Evolutionary conservation across 441 rosid species (phyloP), one percentile per base, ranked within the genome.

Genomic region (Eruca vesicaria): DNA sequence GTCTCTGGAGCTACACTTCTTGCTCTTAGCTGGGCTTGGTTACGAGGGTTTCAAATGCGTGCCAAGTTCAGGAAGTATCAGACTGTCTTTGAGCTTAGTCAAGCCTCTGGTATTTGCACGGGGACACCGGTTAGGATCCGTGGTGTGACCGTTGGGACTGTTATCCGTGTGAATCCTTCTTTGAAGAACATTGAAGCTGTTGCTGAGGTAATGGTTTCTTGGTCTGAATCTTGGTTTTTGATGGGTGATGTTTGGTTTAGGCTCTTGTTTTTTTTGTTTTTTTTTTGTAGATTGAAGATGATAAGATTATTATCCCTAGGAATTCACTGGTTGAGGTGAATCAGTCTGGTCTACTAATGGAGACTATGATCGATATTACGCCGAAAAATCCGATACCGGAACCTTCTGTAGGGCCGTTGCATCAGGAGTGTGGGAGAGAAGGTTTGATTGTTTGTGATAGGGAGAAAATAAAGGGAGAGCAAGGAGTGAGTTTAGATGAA

Each of bases 291-390:
- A 87, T 95, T 70, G 99, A 95, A 78, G 98, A 95, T 87, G 96
- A 93, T 75, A 93, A 95, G 78, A 88, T 88, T 68, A 79, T 93
- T 72, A 93, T 95, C 74, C 99, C 97, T 9, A 86, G 74, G 76
- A 95, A 95, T 84, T 89, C 98, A 19, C 78, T 85, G 16, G 81
- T 95, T 62, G 98, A 95, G 83, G 96, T 93, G 80, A 95, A 95
- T 81, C 99, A 91, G 80, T 95, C 99, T 45, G 98, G 99, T 79
- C 97, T 95, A 80, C 86, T 93, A 5, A 93, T 93, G 98, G 98
- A 95, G 80, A 93, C 99, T 32, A 9, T 95, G 83, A 93, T 95
- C 28, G 98, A 95, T 71, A 90, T 95, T 61, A 91, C 94, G 1
- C 99, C 99, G 3, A 85, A 79, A 68, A 70, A 93, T 82, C 99